A percentile compares a stretch with the other conserved stretches of the same genome.
These are phyloP conservation scores for Zanthoxylum bungeanum DNA, from an alignment of 345 rosid genomes.

Conservation along the genomic window DNA sequence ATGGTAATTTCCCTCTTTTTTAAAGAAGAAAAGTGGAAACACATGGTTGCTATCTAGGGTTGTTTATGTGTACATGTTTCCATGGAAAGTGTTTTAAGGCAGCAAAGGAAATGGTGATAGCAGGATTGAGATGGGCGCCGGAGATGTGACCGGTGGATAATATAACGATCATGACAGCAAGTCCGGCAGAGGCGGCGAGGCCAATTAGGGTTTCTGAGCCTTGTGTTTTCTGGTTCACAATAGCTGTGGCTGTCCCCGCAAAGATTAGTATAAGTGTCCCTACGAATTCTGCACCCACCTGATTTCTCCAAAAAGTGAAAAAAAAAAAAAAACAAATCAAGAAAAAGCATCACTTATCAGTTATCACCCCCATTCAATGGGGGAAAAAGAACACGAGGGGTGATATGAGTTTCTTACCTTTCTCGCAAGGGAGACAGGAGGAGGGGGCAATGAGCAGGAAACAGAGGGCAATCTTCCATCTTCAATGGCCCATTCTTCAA, in stretches of 20 bases:
- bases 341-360: not conserved
- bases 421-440: constrained; percentile 65
- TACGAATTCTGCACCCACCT: constrained; percentile 93
- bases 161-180: constrained; percentile 76
- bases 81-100: constrained; percentile 79
- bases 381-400: not conserved
- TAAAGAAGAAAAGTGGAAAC: not conserved
- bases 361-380: not conserved
- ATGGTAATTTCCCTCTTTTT: no score
- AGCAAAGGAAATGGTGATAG: constrained; percentile 73
- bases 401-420: no score
- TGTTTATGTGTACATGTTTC: constrained; percentile 47
- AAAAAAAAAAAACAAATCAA: not conserved
- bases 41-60: no score
- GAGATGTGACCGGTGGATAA: constrained; percentile 83
- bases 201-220: constrained; percentile 78
- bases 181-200: constrained; percentile 66
- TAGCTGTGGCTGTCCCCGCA: constrained; percentile 73
- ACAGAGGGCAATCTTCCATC: constrained; percentile 65
- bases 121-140: constrained; percentile 89
- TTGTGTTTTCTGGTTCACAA: constrained; percentile 75
- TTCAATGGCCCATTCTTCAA: constrained; percentile 68
- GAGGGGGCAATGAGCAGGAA: constrained; percentile 65
- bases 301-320: not conserved
- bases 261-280: constrained; percentile 80